phyloP scores from a whole-genome alignment of 495 filamentous ascomycete species.

The Tuber magnatum region DNA sequence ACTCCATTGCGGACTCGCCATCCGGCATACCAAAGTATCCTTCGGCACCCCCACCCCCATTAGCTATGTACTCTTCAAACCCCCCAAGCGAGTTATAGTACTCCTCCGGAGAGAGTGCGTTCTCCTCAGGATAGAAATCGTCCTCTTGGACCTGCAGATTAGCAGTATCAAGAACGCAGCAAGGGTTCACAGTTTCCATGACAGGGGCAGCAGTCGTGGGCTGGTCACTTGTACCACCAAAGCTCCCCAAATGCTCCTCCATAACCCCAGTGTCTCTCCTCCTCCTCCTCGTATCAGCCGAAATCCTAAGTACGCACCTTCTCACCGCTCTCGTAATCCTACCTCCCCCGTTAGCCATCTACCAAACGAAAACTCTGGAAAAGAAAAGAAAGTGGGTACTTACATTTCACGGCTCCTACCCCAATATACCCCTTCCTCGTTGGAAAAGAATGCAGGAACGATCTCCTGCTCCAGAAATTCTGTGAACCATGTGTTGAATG shows the following conservation, averaged over 20 bases:
- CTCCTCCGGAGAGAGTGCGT: neutral
- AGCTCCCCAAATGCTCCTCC: neutral
- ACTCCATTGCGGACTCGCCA: neutral
- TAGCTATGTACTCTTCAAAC: neutral
- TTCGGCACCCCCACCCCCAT: neutral
- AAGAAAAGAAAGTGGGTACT: neutral
- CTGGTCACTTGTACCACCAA: neutral
- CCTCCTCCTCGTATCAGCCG: neutral
- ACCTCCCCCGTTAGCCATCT: neutral
- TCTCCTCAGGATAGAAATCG: neutral
- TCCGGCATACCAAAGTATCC: neutral
- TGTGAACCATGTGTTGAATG: neutral
- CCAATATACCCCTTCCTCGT: neutral
- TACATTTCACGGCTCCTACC: neutral
- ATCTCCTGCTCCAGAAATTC: neutral
- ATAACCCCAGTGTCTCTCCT: neutral
- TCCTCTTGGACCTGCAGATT: neutral
- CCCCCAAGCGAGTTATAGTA: neutral
- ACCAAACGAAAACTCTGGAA: neutral
- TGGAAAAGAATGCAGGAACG: neutral
- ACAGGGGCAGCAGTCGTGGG: no score
- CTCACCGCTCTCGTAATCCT: neutral
- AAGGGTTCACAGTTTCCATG: neutral
- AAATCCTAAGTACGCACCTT: neutral
- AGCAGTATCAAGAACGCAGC: neutral